A percentile compares a stretch with the other conserved stretches of the same genome.
phyloP scores from a whole-genome alignment of 805 yeast genomes.

The Metschnikowia gelsemii region DNA sequence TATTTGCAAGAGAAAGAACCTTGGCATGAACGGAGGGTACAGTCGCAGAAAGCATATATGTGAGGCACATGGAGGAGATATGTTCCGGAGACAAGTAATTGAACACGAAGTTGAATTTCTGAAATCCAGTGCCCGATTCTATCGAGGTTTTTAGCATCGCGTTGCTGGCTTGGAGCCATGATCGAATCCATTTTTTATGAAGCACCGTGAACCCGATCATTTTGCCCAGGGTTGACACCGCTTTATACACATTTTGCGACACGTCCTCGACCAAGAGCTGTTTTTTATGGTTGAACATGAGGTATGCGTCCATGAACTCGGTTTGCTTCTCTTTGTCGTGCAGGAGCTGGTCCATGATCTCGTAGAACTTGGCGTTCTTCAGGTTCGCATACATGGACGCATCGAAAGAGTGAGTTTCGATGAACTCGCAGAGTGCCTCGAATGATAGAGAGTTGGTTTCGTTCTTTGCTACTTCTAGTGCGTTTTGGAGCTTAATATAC shows the following conservation, averaged over 20 bases:
- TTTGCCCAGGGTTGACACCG: background rate
- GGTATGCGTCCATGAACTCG: slow-evolving; percentile 28
- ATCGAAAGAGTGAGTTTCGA: slow-evolving; percentile 20
- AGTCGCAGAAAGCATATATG: slow-evolving; percentile 23
- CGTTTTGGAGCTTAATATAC: background rate
- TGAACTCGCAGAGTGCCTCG: slow-evolving; percentile 25
- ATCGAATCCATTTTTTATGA: slow-evolving; percentile 10
- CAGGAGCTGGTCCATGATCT: slow-evolving; percentile 23
- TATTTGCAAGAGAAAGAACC: slow-evolving; percentile 19
- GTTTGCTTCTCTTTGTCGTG: slow-evolving; percentile 15
- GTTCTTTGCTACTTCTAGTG: slow-evolving; percentile 17
- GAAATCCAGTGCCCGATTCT: slow-evolving; percentile 6
- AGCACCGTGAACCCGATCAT: slow-evolving; percentile 8
- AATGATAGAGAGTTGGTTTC: slow-evolving; percentile 24
- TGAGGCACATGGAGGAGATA: slow-evolving; percentile 21
- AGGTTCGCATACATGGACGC: slow-evolving; percentile 8
- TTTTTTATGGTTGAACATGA: slow-evolving; percentile 23
- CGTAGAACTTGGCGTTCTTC: slow-evolving; percentile 15
- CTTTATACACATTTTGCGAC: slow-evolving; percentile 12
- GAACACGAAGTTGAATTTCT: slow-evolving; percentile 17
- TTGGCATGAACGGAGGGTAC: slow-evolving; percentile 19
- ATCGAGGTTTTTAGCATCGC: slow-evolving; percentile 7
- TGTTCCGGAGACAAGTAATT: slow-evolving; percentile 17
- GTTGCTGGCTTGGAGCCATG: slow-evolving; percentile 5
- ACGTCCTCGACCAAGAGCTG: slow-evolving; percentile 32